Conservation (phyloP, 192 early-diverging fungal genomes). For the Gaertneriomyces semiglobifer region DNA sequence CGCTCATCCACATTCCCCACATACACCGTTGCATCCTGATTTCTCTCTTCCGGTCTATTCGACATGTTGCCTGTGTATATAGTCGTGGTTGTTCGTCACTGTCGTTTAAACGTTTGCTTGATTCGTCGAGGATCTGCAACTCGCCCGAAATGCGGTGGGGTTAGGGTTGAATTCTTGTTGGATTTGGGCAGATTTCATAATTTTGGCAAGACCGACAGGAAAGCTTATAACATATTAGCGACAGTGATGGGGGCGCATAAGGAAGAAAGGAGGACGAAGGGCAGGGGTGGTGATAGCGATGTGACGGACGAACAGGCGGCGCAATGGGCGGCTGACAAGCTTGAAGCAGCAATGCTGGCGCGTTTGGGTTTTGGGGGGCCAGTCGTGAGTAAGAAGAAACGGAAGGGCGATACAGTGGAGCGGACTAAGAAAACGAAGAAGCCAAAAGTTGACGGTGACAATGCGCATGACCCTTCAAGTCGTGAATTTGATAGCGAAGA, state of each 20-base stretch:
- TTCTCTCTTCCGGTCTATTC: slow-evolving; percentile 65
- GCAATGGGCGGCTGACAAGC: slow-evolving; percentile 20
- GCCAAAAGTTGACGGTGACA: not conserved
- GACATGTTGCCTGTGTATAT: slow-evolving; percentile 5
- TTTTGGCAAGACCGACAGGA: too few species aligned
- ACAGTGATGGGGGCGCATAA: too few species aligned
- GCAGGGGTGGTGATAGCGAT: not conserved
- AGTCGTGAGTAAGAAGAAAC: slow-evolving; percentile 4
- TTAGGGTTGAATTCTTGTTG: too few species aligned
- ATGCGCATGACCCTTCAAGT: not conserved
- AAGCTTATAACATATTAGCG: too few species aligned
- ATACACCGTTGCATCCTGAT: slow-evolving; percentile 97
- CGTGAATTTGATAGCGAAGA: not conserved
- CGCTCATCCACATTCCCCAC: slow-evolving; percentile 96
- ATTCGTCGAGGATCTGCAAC: too few species aligned
- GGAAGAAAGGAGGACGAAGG: too few species aligned
- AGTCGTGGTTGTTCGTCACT: too few species aligned
- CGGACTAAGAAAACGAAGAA: not conserved
- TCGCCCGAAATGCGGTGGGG: too few species aligned
- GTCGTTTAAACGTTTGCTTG: too few species aligned
- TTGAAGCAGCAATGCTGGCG: slow-evolving; percentile 24
- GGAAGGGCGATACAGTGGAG: not conserved
- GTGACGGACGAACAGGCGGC: slow-evolving; percentile 1
- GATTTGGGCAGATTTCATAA: too few species aligned
- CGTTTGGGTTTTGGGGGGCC: slow-evolving; percentile 17